phyloP scores from a whole-genome alignment of 1,284 basidiomycete species.

The Moesziomyces sp. region DNA sequence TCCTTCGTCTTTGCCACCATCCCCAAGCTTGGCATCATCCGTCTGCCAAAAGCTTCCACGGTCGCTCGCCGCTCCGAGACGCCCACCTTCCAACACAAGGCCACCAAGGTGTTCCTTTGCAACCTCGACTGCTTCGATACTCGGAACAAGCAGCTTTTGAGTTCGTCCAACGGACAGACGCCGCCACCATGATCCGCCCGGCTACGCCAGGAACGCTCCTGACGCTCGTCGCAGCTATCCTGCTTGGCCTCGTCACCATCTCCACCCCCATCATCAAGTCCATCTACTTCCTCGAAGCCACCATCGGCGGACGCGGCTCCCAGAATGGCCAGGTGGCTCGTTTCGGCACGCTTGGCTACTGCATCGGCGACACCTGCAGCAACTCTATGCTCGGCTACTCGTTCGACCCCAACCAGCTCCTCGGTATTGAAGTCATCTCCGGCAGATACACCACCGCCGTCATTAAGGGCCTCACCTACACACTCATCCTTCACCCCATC shows the following conservation, averaged over 20 bases:
- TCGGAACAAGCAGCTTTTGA: no score
- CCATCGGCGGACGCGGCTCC: constrained; percentile 39
- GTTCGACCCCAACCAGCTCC: constrained; percentile 60
- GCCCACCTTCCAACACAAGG: no score
- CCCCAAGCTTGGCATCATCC: not conserved
- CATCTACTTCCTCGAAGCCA: constrained; percentile 59
- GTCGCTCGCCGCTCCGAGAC: no score
- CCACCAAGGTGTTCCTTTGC: no score
- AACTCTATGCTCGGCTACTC: constrained; percentile 51
- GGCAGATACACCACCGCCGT: constrained; percentile 47
- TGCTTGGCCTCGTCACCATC: constrained; percentile 58
- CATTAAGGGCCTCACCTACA: constrained; percentile 63
- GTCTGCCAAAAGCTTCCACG: no score
- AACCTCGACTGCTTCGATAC: no score
- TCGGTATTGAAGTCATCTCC: constrained; percentile 44
- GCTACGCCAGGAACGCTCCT: constrained; percentile 59
- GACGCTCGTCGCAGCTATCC: constrained; percentile 51
- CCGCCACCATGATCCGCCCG: constrained; percentile 41
- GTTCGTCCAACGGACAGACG: not conserved
- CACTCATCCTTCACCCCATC: constrained; percentile 58
- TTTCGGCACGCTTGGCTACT: constrained; percentile 57
- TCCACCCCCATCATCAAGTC: constrained; percentile 59
- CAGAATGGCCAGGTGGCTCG: constrained; percentile 35
- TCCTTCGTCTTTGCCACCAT: not conserved
- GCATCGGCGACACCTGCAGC: constrained; percentile 48